Evolutionary conservation across 306 rosid species (phyloP).

Genomic region (Pterocarpus macrocarpus): DNA sequence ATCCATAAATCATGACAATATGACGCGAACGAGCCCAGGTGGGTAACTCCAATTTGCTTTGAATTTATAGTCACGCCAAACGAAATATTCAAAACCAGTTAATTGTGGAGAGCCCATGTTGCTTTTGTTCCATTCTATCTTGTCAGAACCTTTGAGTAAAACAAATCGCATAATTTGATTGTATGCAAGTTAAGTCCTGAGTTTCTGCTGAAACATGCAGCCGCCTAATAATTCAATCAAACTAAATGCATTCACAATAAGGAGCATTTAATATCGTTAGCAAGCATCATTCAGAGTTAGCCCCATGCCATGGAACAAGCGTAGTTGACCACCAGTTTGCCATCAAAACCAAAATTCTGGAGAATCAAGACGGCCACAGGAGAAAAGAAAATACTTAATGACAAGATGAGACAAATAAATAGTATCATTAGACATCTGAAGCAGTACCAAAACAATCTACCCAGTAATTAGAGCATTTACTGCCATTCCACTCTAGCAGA

Average conservation of each 20-base stretch:
- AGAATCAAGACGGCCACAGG: slow-evolving; percentile 33
- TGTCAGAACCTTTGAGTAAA: slow-evolving; percentile 13
- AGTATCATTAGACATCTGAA: slow-evolving; percentile 10
- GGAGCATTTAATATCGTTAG: slow-evolving; percentile 34
- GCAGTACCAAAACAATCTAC: neutral
- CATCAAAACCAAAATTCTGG: slow-evolving; percentile 97
- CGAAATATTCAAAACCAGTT: neutral
- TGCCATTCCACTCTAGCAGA: neutral
- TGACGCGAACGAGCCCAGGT: neutral
- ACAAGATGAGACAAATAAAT: slow-evolving; percentile 16
- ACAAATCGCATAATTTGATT: too few species aligned
- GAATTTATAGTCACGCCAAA: neutral
- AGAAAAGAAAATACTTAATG: slow-evolving; percentile 15
- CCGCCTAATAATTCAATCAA: slow-evolving; percentile 25
- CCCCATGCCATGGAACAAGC: slow-evolving; percentile 99
- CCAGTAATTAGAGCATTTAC: neutral
- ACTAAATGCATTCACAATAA: slow-evolving; percentile 40
- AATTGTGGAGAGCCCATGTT: neutral
- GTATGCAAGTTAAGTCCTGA: too few species aligned
- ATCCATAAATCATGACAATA: slow-evolving; percentile 32
- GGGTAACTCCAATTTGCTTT: slow-evolving; percentile 5
- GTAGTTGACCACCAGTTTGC: slow-evolving; percentile 86
- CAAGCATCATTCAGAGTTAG: slow-evolving; percentile 50
- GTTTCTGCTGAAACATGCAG: slow-evolving; percentile 21
- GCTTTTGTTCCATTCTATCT: slow-evolving; percentile 28